Evolutionary conservation across 1,284 basidiomycete species (phyloP).

Genomic region (Trametes versicolor): DNA sequence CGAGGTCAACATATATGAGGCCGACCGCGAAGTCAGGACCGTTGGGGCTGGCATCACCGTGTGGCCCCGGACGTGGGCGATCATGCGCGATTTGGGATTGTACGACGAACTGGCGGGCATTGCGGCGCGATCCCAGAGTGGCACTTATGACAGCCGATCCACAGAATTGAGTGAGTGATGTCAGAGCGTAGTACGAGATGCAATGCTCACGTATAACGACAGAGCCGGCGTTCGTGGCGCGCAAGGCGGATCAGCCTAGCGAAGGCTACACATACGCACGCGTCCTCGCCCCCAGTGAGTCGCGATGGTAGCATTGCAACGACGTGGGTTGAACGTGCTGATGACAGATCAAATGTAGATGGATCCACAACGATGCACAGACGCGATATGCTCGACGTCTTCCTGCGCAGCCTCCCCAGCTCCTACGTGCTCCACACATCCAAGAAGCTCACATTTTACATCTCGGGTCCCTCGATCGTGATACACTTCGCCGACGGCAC

Average conservation of each 20-base stretch:
- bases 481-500: constrained; percentile 50
- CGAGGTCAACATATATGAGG: constrained; percentile 47
- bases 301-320: no score
- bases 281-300: constrained; percentile 19
- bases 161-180: neutral
- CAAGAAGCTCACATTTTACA: constrained; percentile 44
- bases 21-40: constrained; percentile 44
- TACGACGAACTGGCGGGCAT: constrained; percentile 41
- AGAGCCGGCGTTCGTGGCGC: constrained; percentile 29
- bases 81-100: constrained; percentile 46
- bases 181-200: neutral
- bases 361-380: constrained; percentile 36
- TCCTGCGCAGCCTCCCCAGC: constrained; percentile 36
- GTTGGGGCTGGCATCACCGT: constrained; percentile 48
- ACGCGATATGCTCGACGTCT: constrained; percentile 32
- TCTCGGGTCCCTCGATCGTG: constrained; percentile 20
- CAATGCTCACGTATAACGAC: neutral
- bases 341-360: constrained; percentile 14
- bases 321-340: neutral
- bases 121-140: constrained; percentile 28
- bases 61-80: constrained; percentile 50
- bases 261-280: constrained; percentile 19
- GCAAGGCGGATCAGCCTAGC: constrained; percentile 23
- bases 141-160: neutral
- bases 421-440: constrained; percentile 46